phyloP scores from a whole-genome alignment of 768 basidiomycete genomes.

The Mycena vitilis region DNA sequence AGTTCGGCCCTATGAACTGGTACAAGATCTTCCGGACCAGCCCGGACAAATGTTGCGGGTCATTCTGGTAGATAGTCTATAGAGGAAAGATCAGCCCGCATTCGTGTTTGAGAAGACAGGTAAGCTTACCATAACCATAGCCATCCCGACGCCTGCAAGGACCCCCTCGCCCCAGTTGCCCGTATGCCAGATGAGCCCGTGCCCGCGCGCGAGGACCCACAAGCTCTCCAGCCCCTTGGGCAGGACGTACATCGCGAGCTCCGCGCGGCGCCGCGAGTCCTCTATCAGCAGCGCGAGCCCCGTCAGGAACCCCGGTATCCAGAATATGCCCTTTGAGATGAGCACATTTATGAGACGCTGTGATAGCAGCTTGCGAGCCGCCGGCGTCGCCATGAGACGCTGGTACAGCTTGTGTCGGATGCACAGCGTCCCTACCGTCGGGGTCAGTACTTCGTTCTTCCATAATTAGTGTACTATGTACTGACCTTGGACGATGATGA shows the following conservation, averaged over 20 bases:
- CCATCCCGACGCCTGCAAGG: slow-evolving; percentile 27
- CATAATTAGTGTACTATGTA: too few species aligned
- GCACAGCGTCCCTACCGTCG: slow-evolving; percentile 67
- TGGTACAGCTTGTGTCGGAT: slow-evolving; percentile 71
- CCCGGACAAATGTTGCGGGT: slow-evolving; percentile 74
- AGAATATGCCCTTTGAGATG: slow-evolving; percentile 78
- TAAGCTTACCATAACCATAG: slow-evolving; percentile 58
- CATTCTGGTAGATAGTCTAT: slow-evolving; percentile 81
- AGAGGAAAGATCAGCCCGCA: background rate
- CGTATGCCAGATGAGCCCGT: slow-evolving; percentile 78
- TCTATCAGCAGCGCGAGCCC: slow-evolving; percentile 89
- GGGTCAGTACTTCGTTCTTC: background rate
- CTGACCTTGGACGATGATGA: slow-evolving; percentile 79
- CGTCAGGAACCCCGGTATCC: slow-evolving; percentile 76
- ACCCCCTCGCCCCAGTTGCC: slow-evolving; percentile 73
- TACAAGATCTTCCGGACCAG: slow-evolving; percentile 85
- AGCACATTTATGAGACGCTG: slow-evolving; percentile 65
- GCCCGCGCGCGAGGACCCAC: slow-evolving; percentile 85
- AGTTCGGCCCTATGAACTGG: slow-evolving; percentile 92
- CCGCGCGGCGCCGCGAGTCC: slow-evolving; percentile 86
- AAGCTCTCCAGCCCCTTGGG: slow-evolving; percentile 91
- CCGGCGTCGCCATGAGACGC: slow-evolving; percentile 52
- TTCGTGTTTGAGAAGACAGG: slow-evolving; percentile 16
- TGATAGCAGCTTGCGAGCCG: slow-evolving; percentile 51
- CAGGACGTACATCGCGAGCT: slow-evolving; percentile 92